Percentiles rank a stretch among this genome's conserved stretches.
These are phyloP conservation scores for Agaricales sp. DNA, from an alignment of 1,284 basidiomycete genomes.

Conservation along the genomic window DNA sequence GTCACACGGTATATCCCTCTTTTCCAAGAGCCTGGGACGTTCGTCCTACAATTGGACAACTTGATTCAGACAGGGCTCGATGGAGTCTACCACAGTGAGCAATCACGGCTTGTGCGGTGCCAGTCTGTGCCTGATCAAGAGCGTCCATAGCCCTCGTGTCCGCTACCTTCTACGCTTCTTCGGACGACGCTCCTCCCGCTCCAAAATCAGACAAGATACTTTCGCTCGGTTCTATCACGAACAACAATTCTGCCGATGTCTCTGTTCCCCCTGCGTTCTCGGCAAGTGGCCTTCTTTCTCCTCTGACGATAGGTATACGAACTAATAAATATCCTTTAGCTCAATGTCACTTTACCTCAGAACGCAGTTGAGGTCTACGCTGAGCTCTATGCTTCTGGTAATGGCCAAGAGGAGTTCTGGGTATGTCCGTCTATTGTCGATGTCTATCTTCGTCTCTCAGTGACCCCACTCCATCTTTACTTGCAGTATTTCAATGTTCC, in stretches of 20 bases:
- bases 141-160: slow-evolving; percentile 2
- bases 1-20: slow-evolving; percentile 63
- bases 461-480: slow-evolving; percentile 3
- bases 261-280: slow-evolving; percentile 67
- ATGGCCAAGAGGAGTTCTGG: slow-evolving; percentile 71
- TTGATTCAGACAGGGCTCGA: slow-evolving; percentile 43
- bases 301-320: not conserved
- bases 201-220: slow-evolving; percentile 54
- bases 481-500: slow-evolving; percentile 64
- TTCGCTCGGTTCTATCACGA: slow-evolving; percentile 53
- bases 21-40: slow-evolving; percentile 53
- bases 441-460: not conserved
- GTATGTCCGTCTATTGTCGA: slow-evolving; percentile 24
- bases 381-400: slow-evolving; percentile 66
- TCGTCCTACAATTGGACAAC: slow-evolving; percentile 69
- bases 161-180: not conserved
- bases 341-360: slow-evolving; percentile 56
- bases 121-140: too few relatives aligned
- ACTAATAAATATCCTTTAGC: slow-evolving; percentile 22
- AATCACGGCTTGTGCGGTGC: not conserved
- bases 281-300: slow-evolving; percentile 25
- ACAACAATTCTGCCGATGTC: slow-evolving; percentile 54
- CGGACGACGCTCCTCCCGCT: slow-evolving; percentile 38
- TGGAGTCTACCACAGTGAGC: slow-evolving; percentile 60
- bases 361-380: slow-evolving; percentile 63